Evolutionary conservation across 352 stramenopile genomes (phyloP), one percentile per base, ranked within the genome.

Genomic region (Pythium brachiatum): DNA sequence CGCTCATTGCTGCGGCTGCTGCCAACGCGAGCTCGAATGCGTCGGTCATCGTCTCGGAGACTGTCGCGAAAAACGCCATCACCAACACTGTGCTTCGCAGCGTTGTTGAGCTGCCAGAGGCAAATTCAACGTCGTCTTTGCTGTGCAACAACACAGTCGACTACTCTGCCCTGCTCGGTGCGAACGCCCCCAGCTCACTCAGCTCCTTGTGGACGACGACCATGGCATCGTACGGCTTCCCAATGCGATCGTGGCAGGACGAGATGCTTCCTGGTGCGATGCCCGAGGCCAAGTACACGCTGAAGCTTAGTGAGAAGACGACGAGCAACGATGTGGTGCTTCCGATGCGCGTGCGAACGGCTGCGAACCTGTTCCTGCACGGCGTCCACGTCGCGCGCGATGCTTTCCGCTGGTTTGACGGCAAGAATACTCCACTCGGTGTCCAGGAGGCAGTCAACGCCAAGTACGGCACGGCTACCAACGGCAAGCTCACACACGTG

Each of bases 1-100:
- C 8, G 4, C 36, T 44, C 15, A 50, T 36, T 20, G 56, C 56
- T 7, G 20, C 51, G 5, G 55, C 36, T 3, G 43, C 55, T 1
- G 31, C 21, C 31, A 62, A 56, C 21, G 51, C 39, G 25, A 66
- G 50, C 20, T 56, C 60, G 29, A 66, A 66, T 41, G 60, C 52
- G 21, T 60, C 60, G 7, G 27, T 26, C n/a, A 36, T 56, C 31
- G 31, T 66, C 20, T 13, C 51, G 13, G 60, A 66, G 32, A 23
- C 23, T 18, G 27, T n/a, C 15, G 41, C 31, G 0, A 47, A 48
- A 29, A 68, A 68, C n/a, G n/a, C 53, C 21, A 31, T 62, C 32
- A 53, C 52, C 31, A 68, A 68, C 53, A 68, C 60, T 11, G 60
- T 62, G 25, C 60, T 68, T 5, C 53, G 53, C 53, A 53, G 41